Evolutionary conservation across 768 basidiomycete species (phyloP).

Genomic region (Mycena capillaripes): DNA sequence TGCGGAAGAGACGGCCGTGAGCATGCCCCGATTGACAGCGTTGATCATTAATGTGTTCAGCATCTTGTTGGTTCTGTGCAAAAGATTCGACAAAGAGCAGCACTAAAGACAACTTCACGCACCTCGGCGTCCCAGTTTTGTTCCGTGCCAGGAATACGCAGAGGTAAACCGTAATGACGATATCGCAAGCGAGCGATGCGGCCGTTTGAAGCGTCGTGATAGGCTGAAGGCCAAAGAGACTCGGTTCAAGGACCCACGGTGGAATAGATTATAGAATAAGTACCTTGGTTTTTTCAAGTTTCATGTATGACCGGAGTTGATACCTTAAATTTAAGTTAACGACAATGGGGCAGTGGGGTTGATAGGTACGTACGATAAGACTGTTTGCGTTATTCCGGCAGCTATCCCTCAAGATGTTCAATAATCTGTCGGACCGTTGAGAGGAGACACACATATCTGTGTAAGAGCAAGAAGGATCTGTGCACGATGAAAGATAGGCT

Average conservation of each 20-base stretch:
- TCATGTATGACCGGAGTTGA: constrained; percentile 15
- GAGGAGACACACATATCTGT: constrained; percentile 14
- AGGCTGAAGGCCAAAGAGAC: constrained; percentile 1
- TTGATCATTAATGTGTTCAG: constrained; percentile 26
- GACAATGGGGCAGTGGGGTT: not conserved
- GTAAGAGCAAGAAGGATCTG: constrained; percentile 13
- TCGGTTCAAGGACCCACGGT: not conserved
- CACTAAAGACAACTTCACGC: not conserved
- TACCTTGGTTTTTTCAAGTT: constrained; percentile 27
- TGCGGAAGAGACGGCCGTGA: constrained; percentile 24
- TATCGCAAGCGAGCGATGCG: constrained; percentile 26
- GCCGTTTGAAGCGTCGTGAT: constrained; percentile 30
- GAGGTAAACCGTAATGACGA: constrained; percentile 28
- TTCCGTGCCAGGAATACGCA: constrained; percentile 22
- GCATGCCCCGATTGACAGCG: constrained; percentile 22
- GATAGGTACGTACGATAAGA: constrained; percentile 5
- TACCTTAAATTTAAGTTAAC: not conserved
- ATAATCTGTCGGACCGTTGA: not conserved
- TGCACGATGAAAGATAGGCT: not conserved
- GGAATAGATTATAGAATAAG: not conserved
- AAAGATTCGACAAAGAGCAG: not conserved
- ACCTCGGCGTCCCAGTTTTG: constrained; percentile 17
- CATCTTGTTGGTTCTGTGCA: constrained; percentile 1
- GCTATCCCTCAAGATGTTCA: not conserved
- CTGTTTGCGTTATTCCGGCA: constrained; percentile 26